Percentiles rank a stretch among this genome's conserved stretches.
Conservation (phyloP, 306 rosid genomes). For the Vigna unguiculata region DNA sequence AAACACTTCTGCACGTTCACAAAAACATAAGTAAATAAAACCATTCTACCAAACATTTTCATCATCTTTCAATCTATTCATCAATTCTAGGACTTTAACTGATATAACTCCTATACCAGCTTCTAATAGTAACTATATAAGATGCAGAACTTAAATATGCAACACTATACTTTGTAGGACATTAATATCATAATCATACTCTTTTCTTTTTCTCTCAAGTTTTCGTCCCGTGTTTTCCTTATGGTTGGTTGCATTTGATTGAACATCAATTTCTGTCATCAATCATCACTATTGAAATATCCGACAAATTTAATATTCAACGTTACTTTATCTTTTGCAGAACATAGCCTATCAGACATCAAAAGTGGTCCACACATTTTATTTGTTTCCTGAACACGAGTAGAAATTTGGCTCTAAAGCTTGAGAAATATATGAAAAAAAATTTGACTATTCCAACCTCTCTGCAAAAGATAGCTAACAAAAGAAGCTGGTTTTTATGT, state of each 20-base stretch:
- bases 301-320: conserved; percentile 4
- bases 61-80: neutral
- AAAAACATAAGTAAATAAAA: neutral
- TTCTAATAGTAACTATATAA: conserved; percentile 8
- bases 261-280: conserved; percentile 33
- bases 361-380: conserved; percentile 42
- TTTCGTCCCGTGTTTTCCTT: conserved; percentile 18
- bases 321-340: conserved; percentile 23
- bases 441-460: neutral
- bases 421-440: conserved; percentile 28
- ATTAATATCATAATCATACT: conserved; percentile 34
- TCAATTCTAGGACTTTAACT: conserved; percentile 5
- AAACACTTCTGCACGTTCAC: conserved; percentile 49
- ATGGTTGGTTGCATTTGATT: conserved; percentile 17
- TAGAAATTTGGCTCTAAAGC: conserved; percentile 38
- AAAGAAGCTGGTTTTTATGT: conserved; percentile 17
- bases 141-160: conserved; percentile 10
- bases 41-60: neutral
- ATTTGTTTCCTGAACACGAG: conserved; percentile 19
- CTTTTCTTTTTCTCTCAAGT: conserved; percentile 19
- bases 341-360: conserved; percentile 34
- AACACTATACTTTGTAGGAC: conserved; percentile 18
- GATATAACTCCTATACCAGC: neutral
- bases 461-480: neutral
- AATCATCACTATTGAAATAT: conserved; percentile 32